Evolutionary conservation across 805 yeast genomes (phyloP).

Genomic region (Cyberlindnera americana): DNA sequence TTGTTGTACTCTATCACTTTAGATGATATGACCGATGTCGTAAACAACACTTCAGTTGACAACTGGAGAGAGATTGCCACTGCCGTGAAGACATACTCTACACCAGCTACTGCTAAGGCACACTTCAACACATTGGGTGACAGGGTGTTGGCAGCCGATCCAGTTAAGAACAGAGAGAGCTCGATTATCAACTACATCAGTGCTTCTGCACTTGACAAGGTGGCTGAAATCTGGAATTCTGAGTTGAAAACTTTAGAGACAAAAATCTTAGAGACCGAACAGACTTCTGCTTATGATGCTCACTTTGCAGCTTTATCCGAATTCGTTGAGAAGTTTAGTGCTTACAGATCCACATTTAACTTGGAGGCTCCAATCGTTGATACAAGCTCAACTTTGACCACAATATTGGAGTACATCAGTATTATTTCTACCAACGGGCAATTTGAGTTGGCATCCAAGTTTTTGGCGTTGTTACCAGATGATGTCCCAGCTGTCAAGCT

Average conservation of each 20-base stretch:
- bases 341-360: slow-evolving; percentile 55
- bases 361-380: slow-evolving; percentile 26
- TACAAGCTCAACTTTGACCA: slow-evolving; percentile 35
- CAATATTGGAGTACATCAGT: slow-evolving; percentile 78
- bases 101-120: slow-evolving; percentile 46
- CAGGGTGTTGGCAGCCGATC: slow-evolving; percentile 52
- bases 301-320: slow-evolving; percentile 76
- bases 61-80: slow-evolving; percentile 85
- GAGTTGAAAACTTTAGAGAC: slow-evolving; percentile 56
- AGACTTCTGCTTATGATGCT: slow-evolving; percentile 70
- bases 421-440: slow-evolving; percentile 79
- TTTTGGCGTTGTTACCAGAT: slow-evolving; percentile 68
- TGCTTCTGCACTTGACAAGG: slow-evolving; percentile 76
- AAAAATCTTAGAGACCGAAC: slow-evolving; percentile 34
- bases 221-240: slow-evolving; percentile 77
- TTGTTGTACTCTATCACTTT: slow-evolving; percentile 63
- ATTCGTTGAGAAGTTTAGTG: slow-evolving; percentile 80
- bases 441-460: slow-evolving; percentile 72
- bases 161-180: slow-evolving; percentile 54
- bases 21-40: slow-evolving; percentile 60
- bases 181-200: slow-evolving; percentile 78
- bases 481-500: slow-evolving; percentile 64
- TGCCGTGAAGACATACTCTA: slow-evolving; percentile 56
- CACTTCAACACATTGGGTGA: slow-evolving; percentile 73
- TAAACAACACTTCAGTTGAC: slow-evolving; percentile 66